Conservation (phyloP, 2,329 filamentous ascomycete genomes). For the Fusarium sp. region DNA sequence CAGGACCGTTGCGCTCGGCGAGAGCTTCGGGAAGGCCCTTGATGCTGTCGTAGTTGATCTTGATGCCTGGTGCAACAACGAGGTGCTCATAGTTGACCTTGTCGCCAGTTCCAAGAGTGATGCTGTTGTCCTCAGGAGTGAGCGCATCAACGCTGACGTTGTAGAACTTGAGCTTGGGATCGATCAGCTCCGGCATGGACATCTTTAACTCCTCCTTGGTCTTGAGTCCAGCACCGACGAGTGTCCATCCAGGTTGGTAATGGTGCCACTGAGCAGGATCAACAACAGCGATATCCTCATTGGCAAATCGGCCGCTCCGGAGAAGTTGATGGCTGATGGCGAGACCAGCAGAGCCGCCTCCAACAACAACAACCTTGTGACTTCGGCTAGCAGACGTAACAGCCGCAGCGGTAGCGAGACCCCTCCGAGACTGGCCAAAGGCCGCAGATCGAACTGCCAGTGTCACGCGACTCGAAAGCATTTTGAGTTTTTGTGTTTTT, state of each 20-base stretch:
- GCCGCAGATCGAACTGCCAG: conserved; percentile 23
- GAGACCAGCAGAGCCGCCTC: conserved; percentile 71
- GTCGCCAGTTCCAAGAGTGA: conserved; percentile 64
- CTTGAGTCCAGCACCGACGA: conserved; percentile 73
- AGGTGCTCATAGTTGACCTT: conserved; percentile 69
- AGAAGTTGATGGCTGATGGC: conserved; percentile 73
- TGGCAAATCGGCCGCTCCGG: conserved; percentile 61
- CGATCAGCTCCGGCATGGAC: conserved; percentile 60
- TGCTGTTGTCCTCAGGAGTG: conserved; percentile 61
- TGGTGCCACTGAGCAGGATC: conserved; percentile 71
- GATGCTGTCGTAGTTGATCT: conserved; percentile 59
- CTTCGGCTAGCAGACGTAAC: conserved; percentile 29
- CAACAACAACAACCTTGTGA: conserved; percentile 73
- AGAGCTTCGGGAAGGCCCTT: conserved; percentile 66
- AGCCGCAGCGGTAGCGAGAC: conserved; percentile 24
- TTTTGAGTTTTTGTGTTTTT: conserved; percentile 6
- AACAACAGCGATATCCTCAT: conserved; percentile 69
- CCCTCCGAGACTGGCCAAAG: background rate
- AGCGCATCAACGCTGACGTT: conserved; percentile 59
- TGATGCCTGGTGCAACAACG: conserved; percentile 67
- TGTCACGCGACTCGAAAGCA: conserved; percentile 33
- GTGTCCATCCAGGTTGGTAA: conserved; percentile 75
- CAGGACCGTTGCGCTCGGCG: conserved; percentile 53
- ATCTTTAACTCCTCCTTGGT: conserved; percentile 64
- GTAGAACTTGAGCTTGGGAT: conserved; percentile 70